These are phyloP conservation scores for Heterobasidion irregulare DNA, from an alignment of 1,284 basidiomycete species.

Conservation along the genomic window DNA sequence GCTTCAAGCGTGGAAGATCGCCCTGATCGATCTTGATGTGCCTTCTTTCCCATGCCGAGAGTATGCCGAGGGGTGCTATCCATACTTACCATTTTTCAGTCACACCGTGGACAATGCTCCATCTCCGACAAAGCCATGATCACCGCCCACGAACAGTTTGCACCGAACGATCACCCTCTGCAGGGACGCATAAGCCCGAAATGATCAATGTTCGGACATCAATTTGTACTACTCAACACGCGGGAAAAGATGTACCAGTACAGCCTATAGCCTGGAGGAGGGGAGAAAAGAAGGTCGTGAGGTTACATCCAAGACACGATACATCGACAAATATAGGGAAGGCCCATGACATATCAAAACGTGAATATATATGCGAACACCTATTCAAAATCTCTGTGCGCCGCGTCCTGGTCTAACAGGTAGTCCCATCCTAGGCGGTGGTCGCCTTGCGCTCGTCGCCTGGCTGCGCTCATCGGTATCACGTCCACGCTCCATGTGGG, in stretches of 20 bases:
- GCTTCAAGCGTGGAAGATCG: background rate
- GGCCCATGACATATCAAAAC: background rate
- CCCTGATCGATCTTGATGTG: background rate
- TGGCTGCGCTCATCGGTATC: background rate
- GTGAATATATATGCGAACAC: background rate
- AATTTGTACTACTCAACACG: too few relatives aligned
- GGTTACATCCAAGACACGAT: background rate
- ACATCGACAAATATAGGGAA: background rate
- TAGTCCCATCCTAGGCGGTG: conserved; percentile 18
- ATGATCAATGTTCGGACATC: too few relatives aligned
- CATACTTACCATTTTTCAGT: background rate
- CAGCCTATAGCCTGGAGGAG: too few relatives aligned
- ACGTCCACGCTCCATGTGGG: conserved; percentile 1
- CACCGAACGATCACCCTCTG: too few relatives aligned
- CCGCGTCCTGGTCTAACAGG: conserved; percentile 18
- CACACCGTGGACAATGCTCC: too few relatives aligned
- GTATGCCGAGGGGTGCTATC: background rate
- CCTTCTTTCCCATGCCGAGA: too few relatives aligned
- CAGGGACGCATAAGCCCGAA: too few relatives aligned
- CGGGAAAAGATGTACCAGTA: too few relatives aligned
- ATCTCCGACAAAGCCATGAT: too few relatives aligned
- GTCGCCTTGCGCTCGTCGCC: conserved; percentile 2
- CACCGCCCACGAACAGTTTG: too few relatives aligned
- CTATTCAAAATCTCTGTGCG: background rate
- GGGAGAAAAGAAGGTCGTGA: too few relatives aligned